A percentile compares a stretch with the other conserved stretches of the same genome.
Conservation (phyloP, 257 asterid genomes). For the Solanum chilense region DNA sequence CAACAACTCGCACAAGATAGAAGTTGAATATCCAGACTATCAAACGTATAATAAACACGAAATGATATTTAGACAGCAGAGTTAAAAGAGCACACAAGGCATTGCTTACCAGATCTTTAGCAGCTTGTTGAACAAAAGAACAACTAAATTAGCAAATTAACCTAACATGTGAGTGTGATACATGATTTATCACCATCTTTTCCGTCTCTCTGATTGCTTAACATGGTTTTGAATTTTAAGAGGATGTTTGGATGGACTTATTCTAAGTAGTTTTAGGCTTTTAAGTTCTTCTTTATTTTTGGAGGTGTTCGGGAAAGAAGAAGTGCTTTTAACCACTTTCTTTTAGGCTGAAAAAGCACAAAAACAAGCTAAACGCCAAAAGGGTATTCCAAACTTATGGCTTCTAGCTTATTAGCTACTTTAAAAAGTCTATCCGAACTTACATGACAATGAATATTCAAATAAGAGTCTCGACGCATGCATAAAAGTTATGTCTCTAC, state of each 20-base stretch:
- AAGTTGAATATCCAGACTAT: not conserved
- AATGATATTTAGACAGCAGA: not conserved
- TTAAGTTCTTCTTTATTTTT: not conserved
- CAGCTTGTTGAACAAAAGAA: not conserved
- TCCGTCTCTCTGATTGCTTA: not conserved
- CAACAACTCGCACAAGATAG: not conserved
- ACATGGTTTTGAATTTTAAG: not conserved
- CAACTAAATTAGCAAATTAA: not conserved
- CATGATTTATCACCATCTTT: not conserved
- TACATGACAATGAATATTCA: not conserved
- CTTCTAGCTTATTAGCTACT: not conserved
- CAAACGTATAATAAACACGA: not conserved
- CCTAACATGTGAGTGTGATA: not conserved
- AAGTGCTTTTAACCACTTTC: not conserved
- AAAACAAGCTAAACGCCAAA: not conserved
- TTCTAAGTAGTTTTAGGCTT: not conserved
- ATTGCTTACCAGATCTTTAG: not conserved
- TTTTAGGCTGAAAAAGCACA: not conserved
- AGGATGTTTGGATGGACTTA: not conserved
- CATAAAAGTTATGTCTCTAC: too few relatives aligned
- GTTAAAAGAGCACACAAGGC: not conserved
- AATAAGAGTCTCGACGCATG: not conserved
- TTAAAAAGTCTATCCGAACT: not conserved
- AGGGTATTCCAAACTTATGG: not conserved
- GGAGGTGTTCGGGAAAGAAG: not conserved